Conservation (phyloP, 108 stramenopile genomes). For the Pseudonitzschia multiseries region DNA sequence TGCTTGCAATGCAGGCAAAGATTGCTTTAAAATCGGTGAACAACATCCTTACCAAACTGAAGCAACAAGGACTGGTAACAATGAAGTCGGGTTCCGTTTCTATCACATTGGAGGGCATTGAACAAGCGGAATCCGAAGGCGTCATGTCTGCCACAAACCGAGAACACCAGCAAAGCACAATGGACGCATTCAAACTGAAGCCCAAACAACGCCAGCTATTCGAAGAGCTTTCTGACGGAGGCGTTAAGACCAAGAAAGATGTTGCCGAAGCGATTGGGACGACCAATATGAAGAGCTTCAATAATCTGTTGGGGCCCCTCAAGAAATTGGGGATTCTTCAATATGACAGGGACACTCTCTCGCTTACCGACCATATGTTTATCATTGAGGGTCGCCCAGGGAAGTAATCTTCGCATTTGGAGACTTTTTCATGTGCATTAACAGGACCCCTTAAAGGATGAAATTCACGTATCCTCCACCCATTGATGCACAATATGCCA, state of each 20-base stretch:
- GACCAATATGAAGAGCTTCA: background rate
- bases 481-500: too few species aligned
- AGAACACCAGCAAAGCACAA: background rate
- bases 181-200: slow-evolving; percentile 2
- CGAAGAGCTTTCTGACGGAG: slow-evolving; percentile 19
- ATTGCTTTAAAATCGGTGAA: background rate
- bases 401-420: background rate
- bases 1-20: background rate
- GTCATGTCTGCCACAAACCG: background rate
- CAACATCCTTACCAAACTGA: slow-evolving; percentile 9
- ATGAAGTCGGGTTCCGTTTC: background rate
- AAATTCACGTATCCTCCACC: too few species aligned
- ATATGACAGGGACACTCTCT: slow-evolving; percentile 3
- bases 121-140: background rate
- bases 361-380: background rate
- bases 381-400: background rate
- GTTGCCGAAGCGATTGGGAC: background rate
- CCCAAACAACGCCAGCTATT: slow-evolving; percentile 11
- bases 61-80: background rate
- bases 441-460: too few species aligned
- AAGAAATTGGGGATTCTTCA: slow-evolving; percentile 1
- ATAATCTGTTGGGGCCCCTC: background rate
- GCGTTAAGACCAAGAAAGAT: background rate
- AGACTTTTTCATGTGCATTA: too few species aligned
- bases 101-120: background rate